phyloP scores from a whole-genome alignment of 371 early-diverging fungal genomes.

The Mycotypha africana region DNA sequence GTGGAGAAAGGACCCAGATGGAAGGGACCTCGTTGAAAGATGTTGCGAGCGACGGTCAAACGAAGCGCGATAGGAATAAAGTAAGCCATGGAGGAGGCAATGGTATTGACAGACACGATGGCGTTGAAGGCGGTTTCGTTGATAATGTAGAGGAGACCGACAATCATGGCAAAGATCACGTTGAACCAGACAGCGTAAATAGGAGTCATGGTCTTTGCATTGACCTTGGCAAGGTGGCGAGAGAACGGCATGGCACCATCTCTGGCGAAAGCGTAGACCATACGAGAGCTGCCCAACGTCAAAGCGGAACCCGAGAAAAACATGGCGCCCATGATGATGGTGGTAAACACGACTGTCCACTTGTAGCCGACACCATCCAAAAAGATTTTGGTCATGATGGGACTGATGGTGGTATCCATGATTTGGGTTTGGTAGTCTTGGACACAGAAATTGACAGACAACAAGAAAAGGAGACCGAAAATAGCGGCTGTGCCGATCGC shows the following conservation, averaged over 20 bases:
- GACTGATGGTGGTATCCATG: constrained; percentile 35
- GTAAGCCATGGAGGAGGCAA: constrained; percentile 62
- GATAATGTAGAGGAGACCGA: constrained; percentile 38
- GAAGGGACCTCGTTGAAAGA: constrained; percentile 52
- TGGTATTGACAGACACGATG: constrained; percentile 57
- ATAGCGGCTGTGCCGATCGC: constrained; percentile 41
- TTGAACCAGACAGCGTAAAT: constrained; percentile 30
- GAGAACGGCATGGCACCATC: constrained; percentile 64
- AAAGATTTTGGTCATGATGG: constrained; percentile 49
- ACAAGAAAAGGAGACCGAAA: constrained; percentile 35
- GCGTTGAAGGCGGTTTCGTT: constrained; percentile 46
- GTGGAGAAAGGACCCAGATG: constrained; percentile 54
- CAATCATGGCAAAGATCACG: constrained; percentile 18
- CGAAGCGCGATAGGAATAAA: constrained; percentile 55
- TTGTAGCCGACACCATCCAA: constrained; percentile 55
- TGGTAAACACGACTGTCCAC: constrained; percentile 44
- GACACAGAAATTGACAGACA: constrained; percentile 37
- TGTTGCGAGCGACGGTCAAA: constrained; percentile 39
- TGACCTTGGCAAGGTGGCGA: constrained; percentile 38
- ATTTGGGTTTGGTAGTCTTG: constrained; percentile 38
- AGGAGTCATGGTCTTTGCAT: constrained; percentile 26
- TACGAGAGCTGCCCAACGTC: constrained; percentile 54
- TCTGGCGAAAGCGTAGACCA: constrained; percentile 72
- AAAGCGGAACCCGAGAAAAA: constrained; percentile 51
- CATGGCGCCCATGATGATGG: constrained; percentile 49